Percentiles rank a stretch among this genome's conserved stretches.
These are phyloP conservation scores for Pseudocercospora fijiensis DNA, from an alignment of 2,329 filamentous ascomycete species.

Conservation along the genomic window DNA sequence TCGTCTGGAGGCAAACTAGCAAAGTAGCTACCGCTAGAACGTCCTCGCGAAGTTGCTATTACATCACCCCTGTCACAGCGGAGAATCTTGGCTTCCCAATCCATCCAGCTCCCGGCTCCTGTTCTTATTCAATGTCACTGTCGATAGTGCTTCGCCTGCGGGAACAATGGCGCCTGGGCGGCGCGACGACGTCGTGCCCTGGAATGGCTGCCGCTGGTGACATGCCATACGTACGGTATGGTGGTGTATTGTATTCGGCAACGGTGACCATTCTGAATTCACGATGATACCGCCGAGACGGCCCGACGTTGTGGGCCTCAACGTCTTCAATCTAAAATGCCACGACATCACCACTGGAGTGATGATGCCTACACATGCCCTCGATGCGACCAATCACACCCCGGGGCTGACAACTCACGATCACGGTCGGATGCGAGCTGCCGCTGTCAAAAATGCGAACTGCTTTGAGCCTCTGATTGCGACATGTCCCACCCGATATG, in stretches of 20 bases:
- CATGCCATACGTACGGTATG: neutral
- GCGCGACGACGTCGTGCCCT: neutral
- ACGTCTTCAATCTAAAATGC: neutral
- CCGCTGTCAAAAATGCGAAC: conserved; percentile 4
- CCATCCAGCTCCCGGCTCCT: neutral
- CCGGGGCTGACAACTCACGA: neutral
- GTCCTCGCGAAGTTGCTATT: neutral
- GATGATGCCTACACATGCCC: neutral
- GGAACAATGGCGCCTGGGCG: neutral
- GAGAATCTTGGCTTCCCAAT: conserved; percentile 4
- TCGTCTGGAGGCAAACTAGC: neutral
- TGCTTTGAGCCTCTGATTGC: neutral
- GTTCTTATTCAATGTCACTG: neutral
- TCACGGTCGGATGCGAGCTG: neutral
- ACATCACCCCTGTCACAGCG: neutral
- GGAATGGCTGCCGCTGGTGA: neutral
- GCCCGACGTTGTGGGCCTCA: neutral
- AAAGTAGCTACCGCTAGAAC: neutral
- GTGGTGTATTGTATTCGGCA: neutral
- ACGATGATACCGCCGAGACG: neutral
- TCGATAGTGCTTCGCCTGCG: neutral
- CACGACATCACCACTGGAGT: neutral
- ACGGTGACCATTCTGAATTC: neutral
- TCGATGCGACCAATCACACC: neutral
- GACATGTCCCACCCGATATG: neutral